Conservation (phyloP, 2,329 filamentous ascomycete genomes). For the Aspergillus arachidicola region DNA sequence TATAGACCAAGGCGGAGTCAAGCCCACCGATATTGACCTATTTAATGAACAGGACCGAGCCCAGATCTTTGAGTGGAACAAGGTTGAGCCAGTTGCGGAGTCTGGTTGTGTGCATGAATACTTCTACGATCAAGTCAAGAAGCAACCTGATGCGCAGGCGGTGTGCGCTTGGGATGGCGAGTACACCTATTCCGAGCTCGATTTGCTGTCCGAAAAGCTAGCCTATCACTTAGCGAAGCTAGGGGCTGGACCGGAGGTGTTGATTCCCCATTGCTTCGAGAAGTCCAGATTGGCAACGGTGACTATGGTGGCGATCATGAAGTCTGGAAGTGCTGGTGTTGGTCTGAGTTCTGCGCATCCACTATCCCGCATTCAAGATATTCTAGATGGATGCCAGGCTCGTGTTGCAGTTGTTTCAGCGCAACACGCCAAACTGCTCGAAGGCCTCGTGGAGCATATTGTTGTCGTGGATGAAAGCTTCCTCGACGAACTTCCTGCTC, state of each 20-base stretch:
- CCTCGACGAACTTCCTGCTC: slow-evolving; percentile 8
- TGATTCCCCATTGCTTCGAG: slow-evolving; percentile 10
- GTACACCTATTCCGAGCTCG: neutral
- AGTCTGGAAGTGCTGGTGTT: slow-evolving; percentile 9
- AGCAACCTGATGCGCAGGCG: neutral
- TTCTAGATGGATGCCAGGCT: neutral
- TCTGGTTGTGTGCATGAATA: neutral
- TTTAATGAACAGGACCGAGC: neutral
- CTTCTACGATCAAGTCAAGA: neutral
- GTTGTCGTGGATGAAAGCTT: neutral
- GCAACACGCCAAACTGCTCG: neutral
- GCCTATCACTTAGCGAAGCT: neutral
- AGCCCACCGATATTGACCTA: neutral
- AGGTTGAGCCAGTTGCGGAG: neutral
- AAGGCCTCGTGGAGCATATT: neutral
- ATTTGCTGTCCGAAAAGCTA: neutral
- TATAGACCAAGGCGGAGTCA: neutral
- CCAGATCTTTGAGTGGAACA: slow-evolving; percentile 2
- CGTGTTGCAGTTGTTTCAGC: neutral
- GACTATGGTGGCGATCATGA: slow-evolving; percentile 7
- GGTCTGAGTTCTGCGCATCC: slow-evolving; percentile 11
- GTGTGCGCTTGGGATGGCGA: slow-evolving; percentile 7
- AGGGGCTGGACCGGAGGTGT: slow-evolving; percentile 24
- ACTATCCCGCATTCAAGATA: slow-evolving; percentile 8
- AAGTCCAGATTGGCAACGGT: slow-evolving; percentile 9